These are phyloP conservation scores for Neonectria sp. DNA, from an alignment of 2,329 filamentous ascomycete species.

Conservation along the genomic window DNA sequence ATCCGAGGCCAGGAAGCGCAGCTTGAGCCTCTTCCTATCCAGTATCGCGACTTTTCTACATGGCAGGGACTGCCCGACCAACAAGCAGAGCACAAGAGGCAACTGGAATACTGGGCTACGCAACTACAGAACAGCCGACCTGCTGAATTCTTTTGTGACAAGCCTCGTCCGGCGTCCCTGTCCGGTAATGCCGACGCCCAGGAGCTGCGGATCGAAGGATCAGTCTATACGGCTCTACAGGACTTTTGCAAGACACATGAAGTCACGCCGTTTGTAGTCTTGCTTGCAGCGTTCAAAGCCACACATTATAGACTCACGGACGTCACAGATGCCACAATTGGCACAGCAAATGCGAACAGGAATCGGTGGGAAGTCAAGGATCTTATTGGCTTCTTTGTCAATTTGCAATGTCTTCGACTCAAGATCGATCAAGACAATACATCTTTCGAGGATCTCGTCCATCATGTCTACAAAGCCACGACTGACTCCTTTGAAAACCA, in stretches of 20 bases:
- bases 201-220: constrained; percentile 21
- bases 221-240: constrained; percentile 21
- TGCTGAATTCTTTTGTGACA: constrained; percentile 29
- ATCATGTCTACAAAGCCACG: constrained; percentile 31
- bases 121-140: constrained; percentile 18
- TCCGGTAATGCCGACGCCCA: constrained; percentile 31
- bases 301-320: constrained; percentile 45
- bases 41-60: constrained; percentile 42
- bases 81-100: constrained; percentile 6
- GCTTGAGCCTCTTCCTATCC: constrained; percentile 37
- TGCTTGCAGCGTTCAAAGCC: constrained; percentile 42
- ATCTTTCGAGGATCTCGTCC: constrained; percentile 35
- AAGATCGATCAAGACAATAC: constrained; percentile 24
- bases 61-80: constrained; percentile 8
- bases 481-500: constrained; percentile 37
- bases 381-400: constrained; percentile 47
- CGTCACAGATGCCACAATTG: constrained; percentile 36
- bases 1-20: constrained; percentile 29
- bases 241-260: constrained; percentile 24
- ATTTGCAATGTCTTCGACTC: constrained; percentile 40
- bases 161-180: constrained; percentile 22
- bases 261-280: constrained; percentile 1
- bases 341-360: constrained; percentile 19
- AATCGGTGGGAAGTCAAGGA: constrained; percentile 34
- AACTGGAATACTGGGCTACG: constrained; percentile 23